Evolutionary conservation across 163 green algal genomes (phyloP), one percentile per base, ranked within the genome.

Genomic region (Scenedesmus sp.): DNA sequence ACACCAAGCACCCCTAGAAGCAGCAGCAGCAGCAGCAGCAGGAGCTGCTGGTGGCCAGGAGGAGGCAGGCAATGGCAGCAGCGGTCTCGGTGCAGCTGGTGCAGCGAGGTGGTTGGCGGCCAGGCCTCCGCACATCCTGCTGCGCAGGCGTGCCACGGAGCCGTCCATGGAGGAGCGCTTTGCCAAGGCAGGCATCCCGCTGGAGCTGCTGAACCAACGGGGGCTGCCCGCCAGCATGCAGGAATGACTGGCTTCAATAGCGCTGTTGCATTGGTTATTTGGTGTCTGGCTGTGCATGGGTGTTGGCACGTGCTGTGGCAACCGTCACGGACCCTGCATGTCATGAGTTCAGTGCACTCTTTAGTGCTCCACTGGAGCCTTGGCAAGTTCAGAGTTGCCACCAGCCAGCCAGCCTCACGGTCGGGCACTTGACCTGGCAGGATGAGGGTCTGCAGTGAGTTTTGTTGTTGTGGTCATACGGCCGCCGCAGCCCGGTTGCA

Each of bases 141-240:
- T 98, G 87, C 55, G 94, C 15, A 84, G 92, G 82, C 94, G 96
- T 0, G 87, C 91, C 1, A 95, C 62, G 23, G 96, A 98, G 94
- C 95, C 95, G 0, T 90, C 94, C 0, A 84, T 97, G 59, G 95
- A 96, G 83, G 95, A 96, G 67, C 84, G 95, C 7, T 93, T 93
- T 34, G 54, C 26, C 4, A 90, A 90, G n/a, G 83, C 83, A 23
- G 90, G 90, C 26, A 87, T 93, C 12, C 55, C n/a, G 8, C 7
- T 93, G 5, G 67, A 93, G 70, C 74, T 93, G 90, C 84, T 93
- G 0, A 93, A 93, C 64, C 70, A 87, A 60, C 77, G 60, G 1
- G 90, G 83, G 2, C 1, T 57, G 34, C 34, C 76, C 57, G 76
- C 76, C 34, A 79, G 70, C 70, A 52, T 79, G 70, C 70, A 79